phyloP scores from a whole-genome alignment of 495 filamentous ascomycete species.

The Trichoderma virens region DNA sequence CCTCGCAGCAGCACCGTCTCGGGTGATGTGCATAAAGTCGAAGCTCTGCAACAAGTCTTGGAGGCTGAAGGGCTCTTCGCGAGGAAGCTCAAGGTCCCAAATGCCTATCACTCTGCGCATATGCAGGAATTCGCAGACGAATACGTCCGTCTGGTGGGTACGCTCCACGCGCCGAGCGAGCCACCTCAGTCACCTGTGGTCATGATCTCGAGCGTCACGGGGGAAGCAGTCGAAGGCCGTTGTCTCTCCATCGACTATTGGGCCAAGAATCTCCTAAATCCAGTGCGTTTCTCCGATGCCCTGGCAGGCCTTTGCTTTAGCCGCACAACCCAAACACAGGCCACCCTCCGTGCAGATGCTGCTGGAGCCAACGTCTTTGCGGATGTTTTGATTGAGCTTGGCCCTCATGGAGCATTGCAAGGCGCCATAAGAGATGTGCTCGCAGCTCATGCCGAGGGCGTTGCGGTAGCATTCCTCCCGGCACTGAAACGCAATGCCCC shows the following conservation, averaged over 20 bases:
- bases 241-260: conserved; percentile 22
- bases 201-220: neutral
- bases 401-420: conserved; percentile 48
- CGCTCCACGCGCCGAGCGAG: too few relatives aligned
- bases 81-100: conserved; percentile 32
- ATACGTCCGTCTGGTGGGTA: too few relatives aligned
- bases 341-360: too few relatives aligned
- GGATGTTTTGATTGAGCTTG: conserved; percentile 41
- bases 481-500: conserved; percentile 21
- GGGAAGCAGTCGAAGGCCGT: too few relatives aligned
- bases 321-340: too few relatives aligned
- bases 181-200: conserved; percentile 4
- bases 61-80: conserved; percentile 20
- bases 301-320: too few relatives aligned
- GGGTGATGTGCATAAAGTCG: conserved; percentile 25
- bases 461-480: conserved; percentile 15
- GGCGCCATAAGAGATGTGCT: conserved; percentile 40
- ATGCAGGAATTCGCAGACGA: conserved; percentile 30
- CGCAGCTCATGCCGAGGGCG: neutral
- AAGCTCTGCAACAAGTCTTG: conserved; percentile 17
- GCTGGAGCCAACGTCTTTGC: neutral
- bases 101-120: conserved; percentile 50
- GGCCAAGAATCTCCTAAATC: conserved; percentile 31
- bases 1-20: conserved; percentile 31
- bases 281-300: conserved; percentile 33